A percentile compares a stretch with the other conserved stretches of the same genome.
phyloP scores from a whole-genome alignment of 768 basidiomycete species.

The Leucocoprinus birnbaumii region DNA sequence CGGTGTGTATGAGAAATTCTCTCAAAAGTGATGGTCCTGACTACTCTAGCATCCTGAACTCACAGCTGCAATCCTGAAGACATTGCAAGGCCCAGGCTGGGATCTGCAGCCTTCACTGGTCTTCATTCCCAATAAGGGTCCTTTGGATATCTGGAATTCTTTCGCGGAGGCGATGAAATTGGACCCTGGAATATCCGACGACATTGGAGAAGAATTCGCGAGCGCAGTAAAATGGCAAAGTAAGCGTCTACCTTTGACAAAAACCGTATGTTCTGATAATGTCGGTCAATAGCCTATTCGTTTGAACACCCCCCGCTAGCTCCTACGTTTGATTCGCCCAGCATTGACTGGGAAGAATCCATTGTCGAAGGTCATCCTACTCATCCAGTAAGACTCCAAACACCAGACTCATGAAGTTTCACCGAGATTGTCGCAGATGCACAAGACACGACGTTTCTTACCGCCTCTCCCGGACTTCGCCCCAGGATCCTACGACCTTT shows the following conservation, averaged over 20 bases:
- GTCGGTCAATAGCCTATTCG: constrained; percentile 47
- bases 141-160: constrained; percentile 40
- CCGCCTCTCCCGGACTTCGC: constrained; percentile 42
- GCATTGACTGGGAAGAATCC: constrained; percentile 60
- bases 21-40: background rate
- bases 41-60: constrained; percentile 27
- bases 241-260: constrained; percentile 20
- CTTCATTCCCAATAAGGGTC: constrained; percentile 25
- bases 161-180: constrained; percentile 36
- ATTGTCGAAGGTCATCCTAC: constrained; percentile 61
- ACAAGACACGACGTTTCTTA: constrained; percentile 51
- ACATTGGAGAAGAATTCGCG: constrained; percentile 45
- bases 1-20: background rate
- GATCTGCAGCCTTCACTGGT: constrained; percentile 21
- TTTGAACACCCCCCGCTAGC: constrained; percentile 46
- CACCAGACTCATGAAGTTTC: background rate
- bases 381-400: constrained; percentile 42
- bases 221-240: constrained; percentile 56
- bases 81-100: constrained; percentile 25
- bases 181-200: constrained; percentile 27
- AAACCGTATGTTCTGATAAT: too few relatives aligned
- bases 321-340: constrained; percentile 42
- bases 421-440: constrained; percentile 38
- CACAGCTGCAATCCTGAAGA: constrained; percentile 20
- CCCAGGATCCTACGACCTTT: constrained; percentile 49